Evolutionary conservation across 768 basidiomycete genomes (phyloP).

Genomic region (Lyophyllum decastes): DNA sequence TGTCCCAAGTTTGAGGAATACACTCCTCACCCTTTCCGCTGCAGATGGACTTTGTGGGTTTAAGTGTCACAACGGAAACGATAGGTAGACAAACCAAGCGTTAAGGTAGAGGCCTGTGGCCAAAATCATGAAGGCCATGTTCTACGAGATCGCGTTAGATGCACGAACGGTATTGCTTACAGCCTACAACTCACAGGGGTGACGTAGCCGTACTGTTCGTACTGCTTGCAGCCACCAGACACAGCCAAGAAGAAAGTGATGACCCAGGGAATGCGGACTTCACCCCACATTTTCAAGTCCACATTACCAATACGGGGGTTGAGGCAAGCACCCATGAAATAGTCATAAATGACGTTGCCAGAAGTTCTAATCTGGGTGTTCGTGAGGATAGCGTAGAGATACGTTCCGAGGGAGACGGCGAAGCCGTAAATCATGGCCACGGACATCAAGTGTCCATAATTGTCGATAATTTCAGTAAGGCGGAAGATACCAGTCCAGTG

Average conservation of each 20-base stretch:
- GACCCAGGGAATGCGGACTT: slow-evolving; percentile 96
- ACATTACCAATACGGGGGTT: slow-evolving; percentile 92
- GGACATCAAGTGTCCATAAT: slow-evolving; percentile 95
- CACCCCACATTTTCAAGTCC: slow-evolving; percentile 99
- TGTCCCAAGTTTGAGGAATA: slow-evolving; percentile 98
- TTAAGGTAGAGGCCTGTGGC: slow-evolving; percentile 98
- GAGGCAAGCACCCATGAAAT: slow-evolving; percentile 94
- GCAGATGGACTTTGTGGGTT: slow-evolving; percentile 3
- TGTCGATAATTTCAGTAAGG: slow-evolving; percentile 92
- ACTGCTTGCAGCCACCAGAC: slow-evolving; percentile 94
- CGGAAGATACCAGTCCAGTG: slow-evolving; percentile 85
- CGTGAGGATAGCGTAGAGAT: slow-evolving; percentile 74
- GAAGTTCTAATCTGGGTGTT: slow-evolving; percentile 90
- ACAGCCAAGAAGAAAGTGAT: slow-evolving; percentile 92
- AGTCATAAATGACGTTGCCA: slow-evolving; percentile 92
- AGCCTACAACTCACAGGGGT: slow-evolving; percentile 67
- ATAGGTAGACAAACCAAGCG: slow-evolving; percentile 63
- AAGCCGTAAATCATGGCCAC: slow-evolving; percentile 94
- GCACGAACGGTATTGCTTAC: background rate
- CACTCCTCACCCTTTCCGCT: slow-evolving; percentile 94
- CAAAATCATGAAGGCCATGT: slow-evolving; percentile 95
- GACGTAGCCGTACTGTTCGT: slow-evolving; percentile 88
- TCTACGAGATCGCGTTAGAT: slow-evolving; percentile 44
- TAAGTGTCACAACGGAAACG: background rate
- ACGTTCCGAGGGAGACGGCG: slow-evolving; percentile 75